phyloP scores from a whole-genome alignment of 768 basidiomycete genomes.

The Amanita thiersii region DNA sequence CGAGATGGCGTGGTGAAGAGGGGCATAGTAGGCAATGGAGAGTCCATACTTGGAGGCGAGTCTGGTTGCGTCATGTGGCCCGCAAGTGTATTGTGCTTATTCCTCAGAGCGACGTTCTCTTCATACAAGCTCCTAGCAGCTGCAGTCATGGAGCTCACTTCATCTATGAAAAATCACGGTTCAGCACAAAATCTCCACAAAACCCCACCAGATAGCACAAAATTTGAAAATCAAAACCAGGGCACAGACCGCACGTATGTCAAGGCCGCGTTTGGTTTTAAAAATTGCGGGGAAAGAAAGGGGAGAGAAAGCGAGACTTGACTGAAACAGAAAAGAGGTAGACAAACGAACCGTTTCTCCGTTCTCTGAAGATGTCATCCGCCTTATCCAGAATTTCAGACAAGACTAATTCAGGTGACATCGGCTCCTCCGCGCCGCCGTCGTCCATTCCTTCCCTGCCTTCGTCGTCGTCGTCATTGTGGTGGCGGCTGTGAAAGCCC shows the following conservation, averaged over 20 bases:
- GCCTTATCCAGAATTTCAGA: slow-evolving; percentile 63
- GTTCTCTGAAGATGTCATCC: slow-evolving; percentile 64
- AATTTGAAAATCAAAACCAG: slow-evolving; percentile 6
- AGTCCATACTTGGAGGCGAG: slow-evolving; percentile 25
- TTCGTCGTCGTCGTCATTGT: background rate
- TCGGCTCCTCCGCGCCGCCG: slow-evolving; percentile 44
- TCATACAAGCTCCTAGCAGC: slow-evolving; percentile 65
- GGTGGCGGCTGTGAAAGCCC: slow-evolving; percentile 1
- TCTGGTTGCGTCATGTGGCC: slow-evolving; percentile 41
- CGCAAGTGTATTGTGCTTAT: slow-evolving; percentile 64
- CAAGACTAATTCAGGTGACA: slow-evolving; percentile 70
- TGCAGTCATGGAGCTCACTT: slow-evolving; percentile 60
- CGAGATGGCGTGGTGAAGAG: slow-evolving; percentile 18
- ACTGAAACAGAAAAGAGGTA: too few species aligned
- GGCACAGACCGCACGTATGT: too few species aligned
- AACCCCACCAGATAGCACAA: background rate
- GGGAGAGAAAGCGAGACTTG: slow-evolving; percentile 5
- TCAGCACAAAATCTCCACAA: background rate
- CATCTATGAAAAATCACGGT: slow-evolving; percentile 23
- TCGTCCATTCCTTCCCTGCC: slow-evolving; percentile 11
- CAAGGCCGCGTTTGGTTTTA: background rate
- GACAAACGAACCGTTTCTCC: slow-evolving; percentile 80
- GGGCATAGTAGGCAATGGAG: slow-evolving; percentile 28
- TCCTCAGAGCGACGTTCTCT: slow-evolving; percentile 59
- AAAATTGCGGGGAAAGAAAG: background rate